Evolutionary conservation across 2,329 filamentous ascomycete species (phyloP).

Genomic region (Colletotrichum sp.): DNA sequence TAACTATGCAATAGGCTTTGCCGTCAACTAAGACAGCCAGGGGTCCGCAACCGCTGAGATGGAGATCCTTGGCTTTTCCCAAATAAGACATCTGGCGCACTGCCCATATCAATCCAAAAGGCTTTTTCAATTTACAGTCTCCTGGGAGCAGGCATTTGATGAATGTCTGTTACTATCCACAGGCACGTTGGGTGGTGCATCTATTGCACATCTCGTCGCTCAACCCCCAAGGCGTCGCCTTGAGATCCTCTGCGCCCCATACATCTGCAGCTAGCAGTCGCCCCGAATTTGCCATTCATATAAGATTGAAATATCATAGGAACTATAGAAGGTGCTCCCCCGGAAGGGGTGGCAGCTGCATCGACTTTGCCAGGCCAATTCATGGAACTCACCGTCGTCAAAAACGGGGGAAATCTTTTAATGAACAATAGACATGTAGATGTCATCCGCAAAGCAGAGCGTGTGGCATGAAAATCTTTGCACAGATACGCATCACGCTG

Average conservation of each 20-base stretch:
- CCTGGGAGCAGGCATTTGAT: not conserved
- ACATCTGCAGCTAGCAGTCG: not conserved
- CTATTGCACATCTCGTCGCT: not conserved
- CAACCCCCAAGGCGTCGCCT: not conserved
- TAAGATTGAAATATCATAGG: not conserved
- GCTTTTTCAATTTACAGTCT: too few species aligned
- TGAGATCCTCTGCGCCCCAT: not conserved
- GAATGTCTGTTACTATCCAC: not conserved
- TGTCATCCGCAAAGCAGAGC: not conserved
- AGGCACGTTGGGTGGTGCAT: not conserved
- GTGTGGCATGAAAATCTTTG: not conserved
- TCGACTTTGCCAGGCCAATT: not conserved
- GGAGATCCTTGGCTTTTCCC: not conserved
- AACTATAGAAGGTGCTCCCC: not conserved
- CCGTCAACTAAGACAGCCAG: not conserved
- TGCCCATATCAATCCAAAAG: not conserved
- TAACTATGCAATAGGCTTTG: not conserved
- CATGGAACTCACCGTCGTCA: not conserved
- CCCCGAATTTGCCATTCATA: not conserved
- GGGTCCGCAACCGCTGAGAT: not conserved
- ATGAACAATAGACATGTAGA: not conserved
- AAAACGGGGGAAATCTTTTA: not conserved
- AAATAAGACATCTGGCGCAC: not conserved
- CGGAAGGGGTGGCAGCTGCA: not conserved
- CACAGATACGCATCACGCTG: not conserved